Evolutionary conservation across 2,329 filamentous ascomycete species (phyloP).

Genomic region (Aschersonia sp.): DNA sequence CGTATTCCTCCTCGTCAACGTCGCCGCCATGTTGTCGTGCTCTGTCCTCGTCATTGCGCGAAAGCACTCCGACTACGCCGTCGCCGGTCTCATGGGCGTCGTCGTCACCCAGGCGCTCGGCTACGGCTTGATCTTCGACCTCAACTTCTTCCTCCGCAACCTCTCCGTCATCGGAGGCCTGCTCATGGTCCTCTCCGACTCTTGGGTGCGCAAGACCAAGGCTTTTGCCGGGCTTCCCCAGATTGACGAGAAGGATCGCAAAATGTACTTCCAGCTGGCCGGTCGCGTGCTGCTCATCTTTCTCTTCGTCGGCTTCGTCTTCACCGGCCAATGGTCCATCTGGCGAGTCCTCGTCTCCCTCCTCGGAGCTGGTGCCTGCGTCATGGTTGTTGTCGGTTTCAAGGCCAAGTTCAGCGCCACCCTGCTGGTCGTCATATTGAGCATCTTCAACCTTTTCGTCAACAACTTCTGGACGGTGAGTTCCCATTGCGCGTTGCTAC

Average conservation of each 20-base stretch:
- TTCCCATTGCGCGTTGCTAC: conserved; percentile 1
- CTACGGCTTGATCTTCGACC: conserved; percentile 95
- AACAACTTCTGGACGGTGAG: conserved; percentile 99
- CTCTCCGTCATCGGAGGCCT: conserved; percentile 93
- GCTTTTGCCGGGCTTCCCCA: conserved; percentile 87
- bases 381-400: conserved; percentile 99
- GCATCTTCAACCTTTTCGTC: conserved; percentile 90
- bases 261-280: conserved; percentile 99
- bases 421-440: conserved; percentile 86
- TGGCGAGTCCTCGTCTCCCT: conserved; percentile 76
- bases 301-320: conserved; percentile 92
- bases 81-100: conserved; percentile 77
- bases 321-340: conserved; percentile 83
- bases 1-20: conserved; percentile 81
- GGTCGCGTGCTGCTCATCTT: conserved; percentile 93
- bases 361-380: conserved; percentile 76
- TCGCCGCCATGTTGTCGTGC: conserved; percentile 72
- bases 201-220: conserved; percentile 95
- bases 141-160: conserved; percentile 99
- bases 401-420: conserved; percentile 99
- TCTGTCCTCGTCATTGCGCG: conserved; percentile 80
- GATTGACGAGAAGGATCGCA: conserved; percentile 97
- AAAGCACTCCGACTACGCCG: conserved; percentile 87
- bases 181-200: conserved; percentile 95
- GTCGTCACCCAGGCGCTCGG: conserved; percentile 89